A percentile compares a stretch with the other conserved stretches of the same genome.
phyloP scores from a whole-genome alignment of 768 basidiomycete species.

The Boletus rubropictus region DNA sequence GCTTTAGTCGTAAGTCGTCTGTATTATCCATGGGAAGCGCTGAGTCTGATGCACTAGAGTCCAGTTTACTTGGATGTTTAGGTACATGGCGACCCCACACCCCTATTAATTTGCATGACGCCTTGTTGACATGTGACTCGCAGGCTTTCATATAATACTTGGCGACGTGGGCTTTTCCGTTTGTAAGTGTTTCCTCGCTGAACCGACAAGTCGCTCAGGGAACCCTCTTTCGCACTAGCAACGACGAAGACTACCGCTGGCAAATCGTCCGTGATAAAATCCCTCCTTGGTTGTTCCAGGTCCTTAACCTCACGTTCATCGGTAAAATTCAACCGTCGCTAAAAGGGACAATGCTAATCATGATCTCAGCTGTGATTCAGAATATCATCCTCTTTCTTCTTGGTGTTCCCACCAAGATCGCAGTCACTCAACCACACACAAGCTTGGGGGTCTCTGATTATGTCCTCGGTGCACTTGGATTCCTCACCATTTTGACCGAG shows the following conservation, averaged over 20 bases:
- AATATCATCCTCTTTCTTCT: constrained; percentile 76
- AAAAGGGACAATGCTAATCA: neutral
- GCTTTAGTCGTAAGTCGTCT: constrained; percentile 45
- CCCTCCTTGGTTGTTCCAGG: constrained; percentile 49
- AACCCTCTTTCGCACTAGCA: constrained; percentile 34
- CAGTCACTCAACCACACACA: constrained; percentile 48
- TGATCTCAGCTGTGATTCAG: constrained; percentile 55
- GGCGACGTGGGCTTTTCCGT: constrained; percentile 74
- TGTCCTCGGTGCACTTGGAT: constrained; percentile 50
- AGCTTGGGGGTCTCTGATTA: constrained; percentile 56
- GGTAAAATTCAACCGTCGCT: constrained; percentile 34
- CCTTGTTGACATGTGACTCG: constrained; percentile 16
- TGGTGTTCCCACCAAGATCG: constrained; percentile 54
- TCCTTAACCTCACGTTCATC: constrained; percentile 64
- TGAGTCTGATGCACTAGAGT: neutral
- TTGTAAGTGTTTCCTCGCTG: constrained; percentile 39
- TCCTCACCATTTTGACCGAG: constrained; percentile 60
- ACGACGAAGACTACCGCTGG: constrained; percentile 94
- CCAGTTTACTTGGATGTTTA: constrained; percentile 55
- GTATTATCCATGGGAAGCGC: neutral
- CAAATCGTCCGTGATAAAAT: constrained; percentile 60
- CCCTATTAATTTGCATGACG: constrained; percentile 9
- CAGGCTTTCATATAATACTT: constrained; percentile 75
- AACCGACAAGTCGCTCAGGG: neutral
- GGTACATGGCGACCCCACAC: constrained; percentile 36